A percentile compares a stretch with the other conserved stretches of the same genome.
Conservation (phyloP, 1,139 yeast species). For the Entelexis sorbosivorans region DNA sequence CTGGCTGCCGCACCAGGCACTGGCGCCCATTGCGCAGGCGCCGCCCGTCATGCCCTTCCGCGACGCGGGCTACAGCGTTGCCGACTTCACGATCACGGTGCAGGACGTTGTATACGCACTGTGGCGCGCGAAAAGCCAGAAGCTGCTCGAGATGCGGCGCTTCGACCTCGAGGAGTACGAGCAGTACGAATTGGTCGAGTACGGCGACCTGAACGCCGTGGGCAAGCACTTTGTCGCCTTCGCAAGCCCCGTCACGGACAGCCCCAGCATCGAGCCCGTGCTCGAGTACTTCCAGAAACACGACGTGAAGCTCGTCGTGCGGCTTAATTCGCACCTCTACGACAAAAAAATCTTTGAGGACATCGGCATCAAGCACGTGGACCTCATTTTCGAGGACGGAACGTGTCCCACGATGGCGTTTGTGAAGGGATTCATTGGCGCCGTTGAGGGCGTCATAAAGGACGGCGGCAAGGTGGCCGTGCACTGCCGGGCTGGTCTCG, state of each 20-base stretch:
- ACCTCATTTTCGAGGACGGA: constrained; percentile 95
- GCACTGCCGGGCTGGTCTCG: constrained; percentile 96
- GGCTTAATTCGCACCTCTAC: constrained; percentile 83
- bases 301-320: constrained; percentile 77
- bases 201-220: constrained; percentile 87
- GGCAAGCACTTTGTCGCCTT: constrained; percentile 93
- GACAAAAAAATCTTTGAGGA: constrained; percentile 74
- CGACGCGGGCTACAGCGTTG: constrained; percentile 94
- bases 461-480: constrained; percentile 92
- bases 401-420: constrained; percentile 92
- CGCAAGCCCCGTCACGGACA: constrained; percentile 71
- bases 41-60: constrained; percentile 89
- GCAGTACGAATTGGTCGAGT: constrained; percentile 87
- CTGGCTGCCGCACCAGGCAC: constrained; percentile 96
- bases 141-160: constrained; percentile 73
- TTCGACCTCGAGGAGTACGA: constrained; percentile 88
- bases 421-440: constrained; percentile 87
- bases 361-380: constrained; percentile 77
- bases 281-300: constrained; percentile 59
- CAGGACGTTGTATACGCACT: constrained; percentile 93
- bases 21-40: constrained; percentile 85
- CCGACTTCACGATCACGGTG: constrained; percentile 84
- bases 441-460: constrained; percentile 75
- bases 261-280: constrained; percentile 53
- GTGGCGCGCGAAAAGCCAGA: constrained; percentile 96